These are phyloP conservation scores for Colletotrichum sp. DNA, from an alignment of 2,329 filamentous ascomycete species.

Conservation along the genomic window DNA sequence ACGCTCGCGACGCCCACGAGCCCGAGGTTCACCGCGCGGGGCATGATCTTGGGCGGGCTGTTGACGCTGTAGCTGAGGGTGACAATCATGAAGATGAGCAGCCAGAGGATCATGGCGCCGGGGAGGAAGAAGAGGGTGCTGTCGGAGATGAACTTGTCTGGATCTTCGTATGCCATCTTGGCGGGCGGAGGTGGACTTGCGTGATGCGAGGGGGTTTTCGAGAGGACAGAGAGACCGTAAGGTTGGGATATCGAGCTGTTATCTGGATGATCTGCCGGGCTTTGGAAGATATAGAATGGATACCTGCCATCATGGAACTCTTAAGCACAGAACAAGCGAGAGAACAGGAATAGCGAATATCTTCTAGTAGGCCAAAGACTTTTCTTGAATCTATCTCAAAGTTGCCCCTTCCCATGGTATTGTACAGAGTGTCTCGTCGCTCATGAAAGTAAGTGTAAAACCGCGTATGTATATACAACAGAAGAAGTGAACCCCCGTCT, in stretches of 20 bases:
- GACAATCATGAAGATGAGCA: conserved; percentile 5
- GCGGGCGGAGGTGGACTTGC: neutral
- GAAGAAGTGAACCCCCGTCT: neutral
- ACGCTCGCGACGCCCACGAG: neutral
- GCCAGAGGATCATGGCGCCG: neutral
- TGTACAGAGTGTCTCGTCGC: conserved; percentile 6
- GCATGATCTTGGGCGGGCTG: neutral
- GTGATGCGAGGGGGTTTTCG: neutral
- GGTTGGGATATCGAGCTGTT: neutral
- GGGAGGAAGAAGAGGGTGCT: conserved; percentile 4
- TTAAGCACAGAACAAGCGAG: neutral
- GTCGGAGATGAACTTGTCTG: conserved; percentile 6
- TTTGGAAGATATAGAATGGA: neutral
- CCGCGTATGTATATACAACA: neutral
- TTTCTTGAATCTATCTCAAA: neutral
- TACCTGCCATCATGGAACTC: neutral
- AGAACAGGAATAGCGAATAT: neutral
- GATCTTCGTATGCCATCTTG: neutral
- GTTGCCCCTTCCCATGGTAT: neutral
- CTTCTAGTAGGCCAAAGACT: neutral
- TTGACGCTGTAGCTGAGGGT: conserved; percentile 10
- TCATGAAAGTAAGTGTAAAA: neutral
- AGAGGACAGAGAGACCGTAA: neutral
- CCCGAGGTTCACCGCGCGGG: neutral
- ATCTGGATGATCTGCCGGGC: neutral